Evolutionary conservation across 2,329 filamentous ascomycete species (phyloP).

Genomic region (Fusarium sp.): DNA sequence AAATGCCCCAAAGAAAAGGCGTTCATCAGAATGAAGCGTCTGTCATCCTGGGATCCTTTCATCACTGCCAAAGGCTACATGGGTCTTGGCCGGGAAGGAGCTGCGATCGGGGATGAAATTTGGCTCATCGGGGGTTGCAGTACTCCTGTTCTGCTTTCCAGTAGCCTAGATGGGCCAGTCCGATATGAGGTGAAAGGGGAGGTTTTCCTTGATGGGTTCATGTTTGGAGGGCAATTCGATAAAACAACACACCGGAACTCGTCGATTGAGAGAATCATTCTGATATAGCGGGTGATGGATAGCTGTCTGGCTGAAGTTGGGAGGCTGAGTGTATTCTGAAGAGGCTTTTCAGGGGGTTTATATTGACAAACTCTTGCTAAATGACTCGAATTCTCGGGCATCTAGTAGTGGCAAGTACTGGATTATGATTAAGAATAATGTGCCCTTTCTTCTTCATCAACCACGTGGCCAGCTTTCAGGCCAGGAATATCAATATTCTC

Average conservation of each 20-base stretch:
- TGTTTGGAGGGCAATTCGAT: neutral
- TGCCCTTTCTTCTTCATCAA: too few species aligned
- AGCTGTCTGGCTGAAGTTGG: neutral
- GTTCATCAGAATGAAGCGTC: neutral
- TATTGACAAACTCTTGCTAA: too few species aligned
- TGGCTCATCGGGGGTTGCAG: neutral
- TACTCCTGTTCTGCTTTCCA: neutral
- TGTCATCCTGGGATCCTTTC: neutral
- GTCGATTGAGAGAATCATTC: neutral
- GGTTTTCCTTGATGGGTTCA: neutral
- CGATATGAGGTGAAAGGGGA: neutral
- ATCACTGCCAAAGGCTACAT: neutral
- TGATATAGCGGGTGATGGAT: neutral
- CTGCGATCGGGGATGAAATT: neutral
- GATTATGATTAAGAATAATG: too few species aligned
- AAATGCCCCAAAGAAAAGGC: neutral
- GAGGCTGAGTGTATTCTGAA: too few species aligned
- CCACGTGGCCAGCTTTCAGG: too few species aligned
- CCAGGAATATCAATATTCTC: too few species aligned
- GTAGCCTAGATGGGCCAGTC: rapidly evolving
- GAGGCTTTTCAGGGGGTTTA: too few species aligned
- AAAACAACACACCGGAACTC: neutral
- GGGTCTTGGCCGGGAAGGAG: neutral
- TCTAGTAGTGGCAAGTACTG: too few species aligned
- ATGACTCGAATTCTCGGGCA: too few species aligned